Conservation (phyloP, 371 early-diverging fungal species). For the Chytridium lagenaria region DNA sequence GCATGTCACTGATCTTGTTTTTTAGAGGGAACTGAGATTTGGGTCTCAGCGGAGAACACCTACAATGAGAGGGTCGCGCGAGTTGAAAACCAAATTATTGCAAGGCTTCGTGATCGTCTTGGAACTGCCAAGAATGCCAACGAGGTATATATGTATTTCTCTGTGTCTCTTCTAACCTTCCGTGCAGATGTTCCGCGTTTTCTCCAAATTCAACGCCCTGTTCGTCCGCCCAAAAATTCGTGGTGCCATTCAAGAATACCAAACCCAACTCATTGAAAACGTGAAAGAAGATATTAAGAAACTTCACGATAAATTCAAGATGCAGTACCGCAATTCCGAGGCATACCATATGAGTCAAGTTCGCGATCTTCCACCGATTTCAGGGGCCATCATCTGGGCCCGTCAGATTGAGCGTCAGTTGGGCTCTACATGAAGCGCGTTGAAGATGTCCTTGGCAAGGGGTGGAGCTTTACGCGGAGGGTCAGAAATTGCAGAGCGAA, state of each 20-base stretch:
- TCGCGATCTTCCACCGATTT: slow-evolving; percentile 92
- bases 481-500: slow-evolving; percentile 91
- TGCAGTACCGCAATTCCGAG: slow-evolving; percentile 88
- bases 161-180: background rate
- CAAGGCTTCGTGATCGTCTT: slow-evolving; percentile 89
- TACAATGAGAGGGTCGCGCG: slow-evolving; percentile 96
- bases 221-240: slow-evolving; percentile 99
- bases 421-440: slow-evolving; percentile 94
- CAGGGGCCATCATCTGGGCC: slow-evolving; percentile 98
- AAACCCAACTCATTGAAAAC: slow-evolving; percentile 94
- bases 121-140: slow-evolving; percentile 95
- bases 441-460: slow-evolving; percentile 96
- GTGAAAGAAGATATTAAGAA: slow-evolving; percentile 96
- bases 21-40: slow-evolving; percentile 89
- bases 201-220: slow-evolving; percentile 97
- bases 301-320: slow-evolving; percentile 95
- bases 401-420: slow-evolving; percentile 97
- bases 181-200: slow-evolving; percentile 96
- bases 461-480: slow-evolving; percentile 95
- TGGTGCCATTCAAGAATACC: slow-evolving; percentile 98
- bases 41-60: slow-evolving; percentile 88
- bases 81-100: slow-evolving; percentile 97
- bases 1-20: slow-evolving; percentile 2
- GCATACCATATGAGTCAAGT: slow-evolving; percentile 87
- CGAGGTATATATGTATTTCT: slow-evolving; percentile 61